These are phyloP conservation scores for Tetrapisispora nanseiensis DNA, from an alignment of 805 yeast species.

Conservation along the genomic window DNA sequence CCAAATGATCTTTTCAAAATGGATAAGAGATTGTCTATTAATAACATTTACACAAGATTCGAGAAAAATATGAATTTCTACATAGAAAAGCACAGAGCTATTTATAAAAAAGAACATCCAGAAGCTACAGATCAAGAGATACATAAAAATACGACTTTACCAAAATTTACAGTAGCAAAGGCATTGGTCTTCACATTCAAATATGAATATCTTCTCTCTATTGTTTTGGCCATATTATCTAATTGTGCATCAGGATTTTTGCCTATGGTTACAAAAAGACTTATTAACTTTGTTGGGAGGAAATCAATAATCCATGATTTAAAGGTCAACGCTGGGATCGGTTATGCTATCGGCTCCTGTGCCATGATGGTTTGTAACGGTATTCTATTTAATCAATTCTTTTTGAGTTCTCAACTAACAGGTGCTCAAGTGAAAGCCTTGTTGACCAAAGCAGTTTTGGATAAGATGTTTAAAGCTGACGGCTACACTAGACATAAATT, in stretches of 20 bases:
- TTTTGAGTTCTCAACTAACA: constrained; percentile 47
- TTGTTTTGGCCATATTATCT: constrained; percentile 37
- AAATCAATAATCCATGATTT: constrained; percentile 35
- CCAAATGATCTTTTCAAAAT: constrained; percentile 50
- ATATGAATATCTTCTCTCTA: constrained; percentile 37
- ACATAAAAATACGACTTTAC: constrained; percentile 21
- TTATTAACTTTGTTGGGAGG: constrained; percentile 54
- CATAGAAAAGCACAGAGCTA: constrained; percentile 25
- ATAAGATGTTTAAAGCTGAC: constrained; percentile 56
- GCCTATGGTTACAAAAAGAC: constrained; percentile 55
- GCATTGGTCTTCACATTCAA: constrained; percentile 43
- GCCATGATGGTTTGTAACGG: constrained; percentile 43
- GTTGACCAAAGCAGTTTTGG: constrained; percentile 58
- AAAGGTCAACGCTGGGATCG: constrained; percentile 53
- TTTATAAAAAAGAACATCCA: constrained; percentile 29
- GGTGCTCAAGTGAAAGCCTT: constrained; percentile 69
- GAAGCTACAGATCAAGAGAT: constrained; percentile 33
- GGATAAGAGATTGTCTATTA: constrained; percentile 35
- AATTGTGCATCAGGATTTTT: constrained; percentile 44
- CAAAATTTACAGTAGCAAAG: constrained; percentile 30
- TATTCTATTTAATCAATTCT: constrained; percentile 48
- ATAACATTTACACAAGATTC: constrained; percentile 33
- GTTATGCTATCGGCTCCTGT: constrained; percentile 64
- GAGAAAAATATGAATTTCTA: constrained; percentile 27
- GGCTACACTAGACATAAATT: constrained; percentile 47